phyloP scores from a whole-genome alignment of 1,284 basidiomycete genomes.

The Fomitopsis betulina region DNA sequence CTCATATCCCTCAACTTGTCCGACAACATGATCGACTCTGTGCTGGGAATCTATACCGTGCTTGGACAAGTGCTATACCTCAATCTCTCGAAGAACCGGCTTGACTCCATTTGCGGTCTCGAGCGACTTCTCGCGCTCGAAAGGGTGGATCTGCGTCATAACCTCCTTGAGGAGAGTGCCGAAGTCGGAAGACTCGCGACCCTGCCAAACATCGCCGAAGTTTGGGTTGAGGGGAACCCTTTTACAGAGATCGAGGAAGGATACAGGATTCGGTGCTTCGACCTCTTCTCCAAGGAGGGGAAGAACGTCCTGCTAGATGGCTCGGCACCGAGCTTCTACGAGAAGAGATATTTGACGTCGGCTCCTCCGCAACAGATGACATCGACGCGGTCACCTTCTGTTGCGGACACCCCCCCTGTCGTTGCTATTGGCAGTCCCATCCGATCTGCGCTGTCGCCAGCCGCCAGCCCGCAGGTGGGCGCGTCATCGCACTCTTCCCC shows the following conservation, averaged over 20 bases:
- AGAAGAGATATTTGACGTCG: slow-evolving; percentile 57
- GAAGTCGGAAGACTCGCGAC: slow-evolving; percentile 85
- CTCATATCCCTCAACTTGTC: slow-evolving; percentile 86
- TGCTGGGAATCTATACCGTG: slow-evolving; percentile 80
- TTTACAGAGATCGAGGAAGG: slow-evolving; percentile 68
- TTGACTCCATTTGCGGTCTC: slow-evolving; percentile 91
- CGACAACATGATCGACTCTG: slow-evolving; percentile 95
- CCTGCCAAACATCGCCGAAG: slow-evolving; percentile 70
- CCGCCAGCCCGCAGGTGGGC: slow-evolving; percentile 25
- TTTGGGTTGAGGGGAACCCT: slow-evolving; percentile 82
- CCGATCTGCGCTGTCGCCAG: slow-evolving; percentile 21
- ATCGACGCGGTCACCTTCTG: slow-evolving; percentile 40
- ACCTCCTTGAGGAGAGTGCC: slow-evolving; percentile 76
- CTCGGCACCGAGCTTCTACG: slow-evolving; percentile 67
- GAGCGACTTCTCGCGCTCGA: slow-evolving; percentile 84
- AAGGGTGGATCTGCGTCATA: slow-evolving; percentile 83
- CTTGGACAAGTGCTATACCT: slow-evolving; percentile 76
- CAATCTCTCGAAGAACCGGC: slow-evolving; percentile 81
- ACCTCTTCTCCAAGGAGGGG: slow-evolving; percentile 79
- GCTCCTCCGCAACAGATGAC: slow-evolving; percentile 47
- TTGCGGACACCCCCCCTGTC: slow-evolving; percentile 53
- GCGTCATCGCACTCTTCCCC: slow-evolving; percentile 25
- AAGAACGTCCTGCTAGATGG: slow-evolving; percentile 75
- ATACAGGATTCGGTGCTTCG: slow-evolving; percentile 76
- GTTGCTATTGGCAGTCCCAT: slow-evolving; percentile 44